Evolutionary conservation across 352 stramenopile genomes (phyloP).

Genomic region (Aphanomyces invadans): DNA sequence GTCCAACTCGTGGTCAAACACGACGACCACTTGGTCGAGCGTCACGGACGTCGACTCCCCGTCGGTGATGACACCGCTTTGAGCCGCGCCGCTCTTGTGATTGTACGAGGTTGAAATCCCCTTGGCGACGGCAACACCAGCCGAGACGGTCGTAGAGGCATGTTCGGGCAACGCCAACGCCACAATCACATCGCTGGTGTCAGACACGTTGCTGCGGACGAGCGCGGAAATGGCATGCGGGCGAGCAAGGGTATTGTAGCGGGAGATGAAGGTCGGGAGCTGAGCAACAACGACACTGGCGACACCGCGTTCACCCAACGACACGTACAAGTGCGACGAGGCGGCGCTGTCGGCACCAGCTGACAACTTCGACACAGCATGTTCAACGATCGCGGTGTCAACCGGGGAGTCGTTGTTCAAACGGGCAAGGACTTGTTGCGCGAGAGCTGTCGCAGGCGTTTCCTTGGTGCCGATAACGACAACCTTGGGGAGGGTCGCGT

Average conservation of each 20-base stretch:
- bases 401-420: not conserved
- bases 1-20: slow-evolving; percentile 39
- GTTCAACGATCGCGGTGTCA: slow-evolving; percentile 36
- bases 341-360: slow-evolving; percentile 40
- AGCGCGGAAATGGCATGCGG: slow-evolving; percentile 68
- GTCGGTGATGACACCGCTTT: slow-evolving; percentile 30
- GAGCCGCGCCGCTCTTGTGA: slow-evolving; percentile 41
- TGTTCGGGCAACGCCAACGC: slow-evolving; percentile 47
- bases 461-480: slow-evolving; percentile 24
- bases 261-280: slow-evolving; percentile 51
- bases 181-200: slow-evolving; percentile 44
- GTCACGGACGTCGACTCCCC: slow-evolving; percentile 28
- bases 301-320: slow-evolving; percentile 27
- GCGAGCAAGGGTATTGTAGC: slow-evolving; percentile 58
- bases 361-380: slow-evolving; percentile 37
- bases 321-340: slow-evolving; percentile 40
- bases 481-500: slow-evolving; percentile 11
- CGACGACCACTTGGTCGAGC: slow-evolving; percentile 40
- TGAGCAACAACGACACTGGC: slow-evolving; percentile 43
- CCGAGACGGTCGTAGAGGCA: slow-evolving; percentile 48
- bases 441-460: slow-evolving; percentile 1
- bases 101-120: slow-evolving; percentile 40
- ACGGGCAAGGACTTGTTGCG: not conserved
- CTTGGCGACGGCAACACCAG: slow-evolving; percentile 42
- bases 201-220: slow-evolving; percentile 42